Conservation (phyloP, 495 filamentous ascomycete species). For the Collariella sp. region DNA sequence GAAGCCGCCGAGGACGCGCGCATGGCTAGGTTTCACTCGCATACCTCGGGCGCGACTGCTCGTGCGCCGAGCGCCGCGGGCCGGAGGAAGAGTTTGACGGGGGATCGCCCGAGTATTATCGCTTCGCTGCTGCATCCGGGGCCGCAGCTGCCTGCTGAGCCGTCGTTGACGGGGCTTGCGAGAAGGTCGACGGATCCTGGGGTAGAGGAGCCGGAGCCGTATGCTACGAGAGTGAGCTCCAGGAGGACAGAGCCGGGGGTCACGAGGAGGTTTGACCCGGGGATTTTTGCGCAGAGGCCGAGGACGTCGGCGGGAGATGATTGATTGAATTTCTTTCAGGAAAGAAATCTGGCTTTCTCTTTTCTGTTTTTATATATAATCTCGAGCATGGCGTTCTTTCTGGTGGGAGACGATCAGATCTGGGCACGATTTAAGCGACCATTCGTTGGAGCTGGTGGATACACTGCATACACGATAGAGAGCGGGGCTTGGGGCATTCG, state of each 20-base stretch:
- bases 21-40: conserved; percentile 48
- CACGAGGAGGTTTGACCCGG: not conserved
- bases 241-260: conserved; percentile 6
- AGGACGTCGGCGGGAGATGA: not conserved
- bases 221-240: conserved; percentile 12
- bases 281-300: not conserved
- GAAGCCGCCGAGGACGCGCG: conserved; percentile 54
- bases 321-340: no score
- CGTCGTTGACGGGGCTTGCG: not conserved
- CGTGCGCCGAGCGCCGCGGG: conserved; percentile 17
- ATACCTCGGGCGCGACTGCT: conserved; percentile 35
- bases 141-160: conserved; percentile 17
- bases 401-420: not conserved
- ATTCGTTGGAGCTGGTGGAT: no score
- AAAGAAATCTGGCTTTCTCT: not conserved
- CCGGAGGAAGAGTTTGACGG: conserved; percentile 17
- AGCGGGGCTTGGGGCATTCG: no score
- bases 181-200: conserved; percentile 10
- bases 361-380: conserved; percentile 2
- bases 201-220: conserved; percentile 4
- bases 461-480: no score
- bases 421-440: not conserved
- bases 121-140: conserved; percentile 34
- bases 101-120: conserved; percentile 27
- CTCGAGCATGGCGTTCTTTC: not conserved